Percentiles rank a stretch among this genome's conserved stretches.
phyloP scores from a whole-genome alignment of 2,329 filamentous ascomycete species.

The Phialophora tarda region DNA sequence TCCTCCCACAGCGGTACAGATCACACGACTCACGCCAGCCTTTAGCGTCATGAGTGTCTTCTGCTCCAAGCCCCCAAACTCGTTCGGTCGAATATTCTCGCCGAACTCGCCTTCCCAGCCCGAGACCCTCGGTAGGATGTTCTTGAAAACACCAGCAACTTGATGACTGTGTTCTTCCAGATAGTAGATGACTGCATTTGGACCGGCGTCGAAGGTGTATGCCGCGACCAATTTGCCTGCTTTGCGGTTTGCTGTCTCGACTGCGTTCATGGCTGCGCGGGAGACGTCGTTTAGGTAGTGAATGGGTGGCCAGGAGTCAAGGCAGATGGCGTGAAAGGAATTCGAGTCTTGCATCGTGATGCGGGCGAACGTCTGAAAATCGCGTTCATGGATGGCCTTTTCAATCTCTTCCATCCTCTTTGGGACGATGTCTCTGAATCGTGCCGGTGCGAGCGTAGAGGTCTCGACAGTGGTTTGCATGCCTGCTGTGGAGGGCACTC shows the following conservation, averaged over 20 bases:
- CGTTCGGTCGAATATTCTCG: slow-evolving; percentile 56
- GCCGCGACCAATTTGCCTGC: slow-evolving; percentile 82
- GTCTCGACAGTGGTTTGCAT: slow-evolving; percentile 98
- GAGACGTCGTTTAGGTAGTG: slow-evolving; percentile 98
- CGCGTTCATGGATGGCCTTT: slow-evolving; percentile 73
- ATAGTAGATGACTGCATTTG: slow-evolving; percentile 97
- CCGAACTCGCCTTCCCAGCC: slow-evolving; percentile 64
- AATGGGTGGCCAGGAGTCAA: slow-evolving; percentile 95
- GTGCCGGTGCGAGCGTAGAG: slow-evolving; percentile 80
- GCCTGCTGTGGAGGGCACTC: slow-evolving; percentile 86
- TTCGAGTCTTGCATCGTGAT: slow-evolving; percentile 97
- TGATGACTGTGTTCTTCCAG: slow-evolving; percentile 74
- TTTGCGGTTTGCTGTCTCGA: slow-evolving; percentile 83
- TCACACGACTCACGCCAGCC: slow-evolving; percentile 84
- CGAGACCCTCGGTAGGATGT: slow-evolving; percentile 63
- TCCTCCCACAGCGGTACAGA: slow-evolving; percentile 88
- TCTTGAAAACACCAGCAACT: slow-evolving; percentile 80
- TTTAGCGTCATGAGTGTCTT: slow-evolving; percentile 64
- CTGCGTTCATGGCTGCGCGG: slow-evolving; percentile 81
- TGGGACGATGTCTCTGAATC: slow-evolving; percentile 78
- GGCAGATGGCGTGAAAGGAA: slow-evolving; percentile 91
- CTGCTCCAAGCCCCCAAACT: slow-evolving; percentile 66
- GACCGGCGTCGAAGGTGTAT: slow-evolving; percentile 97
- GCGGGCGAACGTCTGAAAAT: slow-evolving; percentile 86
- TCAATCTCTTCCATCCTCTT: slow-evolving; percentile 84